Evolutionary conservation across 1,284 basidiomycete genomes (phyloP), one percentile per base, ranked within the genome.

Genomic region (Lentinus polychrous): DNA sequence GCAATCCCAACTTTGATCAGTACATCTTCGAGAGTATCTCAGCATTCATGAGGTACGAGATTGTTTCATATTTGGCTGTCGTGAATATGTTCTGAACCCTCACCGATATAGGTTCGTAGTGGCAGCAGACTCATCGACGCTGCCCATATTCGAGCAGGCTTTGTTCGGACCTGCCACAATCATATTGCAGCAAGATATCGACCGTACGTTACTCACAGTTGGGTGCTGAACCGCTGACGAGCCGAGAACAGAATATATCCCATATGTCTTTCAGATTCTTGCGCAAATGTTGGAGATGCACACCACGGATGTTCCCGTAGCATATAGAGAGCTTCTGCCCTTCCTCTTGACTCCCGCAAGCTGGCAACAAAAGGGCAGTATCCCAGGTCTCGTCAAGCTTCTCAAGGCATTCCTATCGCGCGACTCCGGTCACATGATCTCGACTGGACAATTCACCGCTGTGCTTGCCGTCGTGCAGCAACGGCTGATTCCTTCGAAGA

Each of bases 1-100:
- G 89, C 66, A 99, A 99, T 67, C 95, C 96, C 0, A 85, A 88
- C 55, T 99, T 99, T 69, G 94, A 94, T 65, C 96, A 99, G 63
- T 97, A 93, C 63, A 88, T 92, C 54, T 99, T 99, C 61, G 95
- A 99, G 72, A 89, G 86, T 62, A 83, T 99, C 35, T 88, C 94
- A 12, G 94, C 89, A 0, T 71, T 99, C 56, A 86, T 97, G 68
- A 79, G 91, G 86, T 89, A 50, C 27, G 27, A 27, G 27, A 27
- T 5, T 36, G 68, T 56, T 15, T 22, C 31, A 3, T 49, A 22
- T 15, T 8, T 43, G 42, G 14, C 35, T 41, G n/a, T 32, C 33
- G 12, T 39, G n/a, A 34, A 8, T 42, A 18, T 40, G 14, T n/a
- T n/a, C n/a, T 15, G 18, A 8, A 14, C 43, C 12, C n/a, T 42